Base-by-base conservation (phyloP, 2,329 filamentous ascomycete species). In the Xylariaceae sp. region DNA sequence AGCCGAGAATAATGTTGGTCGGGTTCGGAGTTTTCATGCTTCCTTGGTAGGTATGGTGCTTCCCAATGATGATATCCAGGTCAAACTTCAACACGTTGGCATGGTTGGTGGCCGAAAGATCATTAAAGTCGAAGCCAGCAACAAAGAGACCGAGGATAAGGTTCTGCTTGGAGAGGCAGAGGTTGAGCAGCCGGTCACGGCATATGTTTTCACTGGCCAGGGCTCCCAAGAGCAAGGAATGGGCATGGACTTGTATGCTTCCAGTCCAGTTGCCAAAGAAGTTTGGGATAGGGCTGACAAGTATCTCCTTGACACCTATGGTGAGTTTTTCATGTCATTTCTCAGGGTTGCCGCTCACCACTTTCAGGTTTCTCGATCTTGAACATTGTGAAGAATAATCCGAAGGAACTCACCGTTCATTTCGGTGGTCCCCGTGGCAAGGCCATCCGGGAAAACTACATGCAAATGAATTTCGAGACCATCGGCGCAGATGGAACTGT, bases 381-480 rank as follows among this genome's bases (percentile, higher is more conserved):
- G 70, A 91, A 97, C 74, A 99, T 99, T 67, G 94, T 99, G 73
- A 95, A 91, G 80, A 99, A 97, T 79, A 99, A 99, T 75, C 94
- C 94, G 61, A 96, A 96, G 80, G 94, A 97, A 76, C 85, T 99
- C 53, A 99, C 95, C 4, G 89, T 99, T 62, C 89, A 99, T 78
- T 99, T 99, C 69, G 94, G 95, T 76, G 94, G 94, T 47, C 91
- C 94, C 59, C 88, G 90, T 56, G 94, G 94, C 69, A 99, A 97
- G 77, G 91, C 90, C 50, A 99, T 99, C 65, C 90, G 94, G 60
- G 88, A 96, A 70, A 99, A 99, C 75, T 99, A 99, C 79, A 97
- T 97, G 88, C 86, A 92, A 57, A 99, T 99, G 94, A 97, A 92
- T 47, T 99, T 97, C 73, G 94, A 99, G 78, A 95, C 92, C n/a